A percentile compares a stretch with the other conserved stretches of the same genome.
phyloP scores from a whole-genome alignment of 495 filamentous ascomycete genomes.

The Podospora sp. region DNA sequence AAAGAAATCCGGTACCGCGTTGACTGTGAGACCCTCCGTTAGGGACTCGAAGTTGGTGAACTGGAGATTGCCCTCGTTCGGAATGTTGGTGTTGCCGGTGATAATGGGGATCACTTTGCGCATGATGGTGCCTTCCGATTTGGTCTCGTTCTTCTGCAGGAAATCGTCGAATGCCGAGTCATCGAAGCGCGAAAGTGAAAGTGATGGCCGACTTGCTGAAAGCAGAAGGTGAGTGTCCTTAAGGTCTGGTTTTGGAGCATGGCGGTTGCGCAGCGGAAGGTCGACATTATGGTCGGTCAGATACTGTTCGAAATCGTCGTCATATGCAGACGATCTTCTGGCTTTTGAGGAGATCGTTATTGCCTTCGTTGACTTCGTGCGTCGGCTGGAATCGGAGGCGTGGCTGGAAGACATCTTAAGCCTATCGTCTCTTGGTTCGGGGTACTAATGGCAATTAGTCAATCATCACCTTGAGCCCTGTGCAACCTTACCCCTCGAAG shows the following conservation, averaged over 20 bases:
- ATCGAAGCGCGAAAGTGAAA: constrained; percentile 20
- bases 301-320: constrained; percentile 38
- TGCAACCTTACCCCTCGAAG: constrained; percentile 27
- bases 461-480: not conserved
- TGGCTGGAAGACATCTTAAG: constrained; percentile 16
- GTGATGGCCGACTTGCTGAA: constrained; percentile 6
- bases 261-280: not conserved
- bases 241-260: constrained; percentile 8
- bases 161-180: constrained; percentile 11
- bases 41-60: constrained; percentile 27
- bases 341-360: not conserved
- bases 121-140: constrained; percentile 3
- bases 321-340: constrained; percentile 30
- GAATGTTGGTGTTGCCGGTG: constrained; percentile 15
- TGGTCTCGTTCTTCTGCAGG: not conserved
- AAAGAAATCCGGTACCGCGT: constrained; percentile 36
- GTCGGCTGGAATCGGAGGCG: constrained; percentile 18
- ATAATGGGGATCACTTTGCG: constrained; percentile 23
- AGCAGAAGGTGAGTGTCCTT: not conserved
- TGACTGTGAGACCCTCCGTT: constrained; percentile 11
- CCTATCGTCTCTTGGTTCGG: constrained; percentile 17
- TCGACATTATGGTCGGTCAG: constrained; percentile 41
- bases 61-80: constrained; percentile 3
- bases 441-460: constrained; percentile 20
- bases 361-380: constrained; percentile 18